phyloP scores from a whole-genome alignment of 805 yeast species.

The Zygoascus flipseniorum region DNA sequence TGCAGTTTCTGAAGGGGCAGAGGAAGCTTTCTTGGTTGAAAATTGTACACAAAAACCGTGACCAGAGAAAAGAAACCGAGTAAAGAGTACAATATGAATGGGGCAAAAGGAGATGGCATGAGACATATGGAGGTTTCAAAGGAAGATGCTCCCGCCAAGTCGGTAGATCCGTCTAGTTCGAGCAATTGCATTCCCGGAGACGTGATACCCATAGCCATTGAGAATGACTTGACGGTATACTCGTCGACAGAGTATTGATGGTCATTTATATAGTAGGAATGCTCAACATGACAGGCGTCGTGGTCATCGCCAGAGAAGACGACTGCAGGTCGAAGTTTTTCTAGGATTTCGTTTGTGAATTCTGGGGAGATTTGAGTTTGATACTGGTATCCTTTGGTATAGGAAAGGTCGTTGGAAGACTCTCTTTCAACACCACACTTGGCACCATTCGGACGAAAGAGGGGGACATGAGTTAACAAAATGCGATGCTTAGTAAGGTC shows the following conservation, averaged over 20 bases:
- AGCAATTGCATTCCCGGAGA: conserved; percentile 82
- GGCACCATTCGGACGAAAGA: conserved; percentile 55
- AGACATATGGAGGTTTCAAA: conserved; percentile 25
- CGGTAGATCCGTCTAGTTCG: conserved; percentile 36
- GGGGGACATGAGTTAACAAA: conserved; percentile 79
- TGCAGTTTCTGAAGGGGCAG: background rate
- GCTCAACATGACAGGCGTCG: conserved; percentile 80
- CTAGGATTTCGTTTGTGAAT: conserved; percentile 50
- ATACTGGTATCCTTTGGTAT: conserved; percentile 71
- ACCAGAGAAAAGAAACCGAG: conserved; percentile 7
- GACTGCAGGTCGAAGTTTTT: conserved; percentile 52
- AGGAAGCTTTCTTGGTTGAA: conserved; percentile 7
- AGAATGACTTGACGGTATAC: conserved; percentile 77
- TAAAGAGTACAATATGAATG: conserved; percentile 23
- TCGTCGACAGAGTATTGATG: conserved; percentile 43
- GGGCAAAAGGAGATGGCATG: conserved; percentile 24
- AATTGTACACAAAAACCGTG: conserved; percentile 2
- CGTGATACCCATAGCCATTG: conserved; percentile 87
- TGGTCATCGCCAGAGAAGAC: conserved; percentile 94
- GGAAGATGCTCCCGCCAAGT: background rate
- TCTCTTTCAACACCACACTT: conserved; percentile 76
- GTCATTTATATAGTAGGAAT: conserved; percentile 27
- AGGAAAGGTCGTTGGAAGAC: conserved; percentile 53
- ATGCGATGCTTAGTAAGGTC: conserved; percentile 45
- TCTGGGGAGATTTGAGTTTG: conserved; percentile 75